Base-by-base conservation (phyloP, 2,329 filamentous ascomycete species). In the Drechslerella coelobrocha region DNA sequence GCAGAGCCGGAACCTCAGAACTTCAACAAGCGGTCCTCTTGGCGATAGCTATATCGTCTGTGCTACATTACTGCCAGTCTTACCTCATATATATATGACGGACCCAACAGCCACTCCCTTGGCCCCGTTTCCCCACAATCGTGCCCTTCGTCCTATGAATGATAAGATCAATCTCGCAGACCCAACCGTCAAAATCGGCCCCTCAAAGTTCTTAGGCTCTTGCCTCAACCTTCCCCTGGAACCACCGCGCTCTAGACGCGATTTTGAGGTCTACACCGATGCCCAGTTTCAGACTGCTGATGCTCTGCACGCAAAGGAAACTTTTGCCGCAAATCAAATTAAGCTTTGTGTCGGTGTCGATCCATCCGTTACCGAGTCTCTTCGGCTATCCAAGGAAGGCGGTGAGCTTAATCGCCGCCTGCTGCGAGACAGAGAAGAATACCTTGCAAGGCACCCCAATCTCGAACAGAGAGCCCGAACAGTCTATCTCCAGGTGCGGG, bases 321-420 rank as follows among this genome's bases (percentile, higher is more conserved):
- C 56, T n/a, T 57, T 62, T 57, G 57, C 57, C 59, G 65, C 51
- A 8, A 69, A 69, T 26, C 51, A 41, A 27, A 69, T 69, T 61
- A 69, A 69, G 41, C 65, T 69, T 62, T 69, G 65, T 29, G 57
- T 69, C 31, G 65, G 65, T 14, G 45, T 69, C 39, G 57, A 69
- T 48, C 39, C 43, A 27, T 50, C 57, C 37, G 45, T 69, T 31
- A 69, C 65, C 52, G 52, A 62, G 26, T 9, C 52, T 10, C 57
- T 69, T 62, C 65, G 65, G 56, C 45, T 62, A 57, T 69, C 65
- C 57, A 59, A 57, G 57, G 56, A 61, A 57, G 52, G 37, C 47
- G 65, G 51, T 27, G 45, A 62, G 53, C 57, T 61, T 24, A 69
- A 69, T 27, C 37, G 57, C 17, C 57, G 57, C 3, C 52, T 69